phyloP scores from a whole-genome alignment of 495 filamentous ascomycete species.

The Xylaria cubensis region DNA sequence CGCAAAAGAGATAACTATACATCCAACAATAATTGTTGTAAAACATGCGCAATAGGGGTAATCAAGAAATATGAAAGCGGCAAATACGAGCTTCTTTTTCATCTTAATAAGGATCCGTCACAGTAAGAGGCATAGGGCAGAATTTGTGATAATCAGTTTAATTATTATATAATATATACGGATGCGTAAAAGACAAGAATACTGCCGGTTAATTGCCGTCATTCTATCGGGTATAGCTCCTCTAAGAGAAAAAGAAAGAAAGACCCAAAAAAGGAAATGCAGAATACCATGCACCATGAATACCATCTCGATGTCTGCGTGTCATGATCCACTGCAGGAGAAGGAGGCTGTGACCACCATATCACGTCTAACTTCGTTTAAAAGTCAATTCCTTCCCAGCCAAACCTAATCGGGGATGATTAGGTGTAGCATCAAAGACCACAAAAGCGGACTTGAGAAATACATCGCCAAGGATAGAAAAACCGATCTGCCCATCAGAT shows the following conservation, averaged over 20 bases:
- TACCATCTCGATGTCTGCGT: neutral
- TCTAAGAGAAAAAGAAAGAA: neutral
- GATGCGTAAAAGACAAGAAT: neutral
- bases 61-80: too few relatives aligned
- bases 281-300: neutral
- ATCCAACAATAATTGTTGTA: too few relatives aligned
- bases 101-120: too few relatives aligned
- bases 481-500: constrained; percentile 63
- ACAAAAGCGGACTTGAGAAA: constrained; percentile 79
- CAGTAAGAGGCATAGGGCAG: too few relatives aligned
- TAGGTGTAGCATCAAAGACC: constrained; percentile 62
- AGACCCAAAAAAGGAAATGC: neutral
- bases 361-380: neutral
- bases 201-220: neutral
- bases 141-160: too few relatives aligned
- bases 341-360: neutral
- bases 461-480: constrained; percentile 76
- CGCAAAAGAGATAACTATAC: too few relatives aligned
- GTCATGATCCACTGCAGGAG: neutral
- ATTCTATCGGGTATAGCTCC: neutral
- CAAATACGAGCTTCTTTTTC: too few relatives aligned
- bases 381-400: constrained; percentile 45
- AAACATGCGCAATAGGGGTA: too few relatives aligned
- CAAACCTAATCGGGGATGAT: constrained; percentile 58
- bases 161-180: too few relatives aligned